phyloP scores from a whole-genome alignment of 2,329 filamentous ascomycete genomes.

The Colletotrichum sp. region DNA sequence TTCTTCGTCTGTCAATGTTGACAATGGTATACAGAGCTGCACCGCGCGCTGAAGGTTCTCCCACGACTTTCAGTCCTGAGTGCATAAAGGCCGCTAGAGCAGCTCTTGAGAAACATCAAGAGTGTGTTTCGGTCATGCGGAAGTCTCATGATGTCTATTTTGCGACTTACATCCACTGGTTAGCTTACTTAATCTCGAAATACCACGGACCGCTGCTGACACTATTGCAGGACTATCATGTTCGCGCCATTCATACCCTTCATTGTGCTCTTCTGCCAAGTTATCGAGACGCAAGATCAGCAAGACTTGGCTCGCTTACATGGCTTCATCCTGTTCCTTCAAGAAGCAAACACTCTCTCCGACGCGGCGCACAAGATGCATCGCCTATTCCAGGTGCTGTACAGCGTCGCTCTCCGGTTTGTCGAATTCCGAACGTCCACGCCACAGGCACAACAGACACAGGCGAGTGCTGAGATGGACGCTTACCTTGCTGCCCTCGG shows the following conservation, averaged over 20 bases:
- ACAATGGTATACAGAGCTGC: conserved; percentile 48
- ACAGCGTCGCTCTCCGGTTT: conserved; percentile 63
- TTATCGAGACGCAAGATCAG: conserved; percentile 49
- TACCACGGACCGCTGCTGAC: background rate
- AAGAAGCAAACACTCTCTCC: conserved; percentile 48
- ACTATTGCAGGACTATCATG: conserved; percentile 42
- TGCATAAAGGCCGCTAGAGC: conserved; percentile 47
- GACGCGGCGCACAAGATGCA: conserved; percentile 59
- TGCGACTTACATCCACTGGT: conserved; percentile 47
- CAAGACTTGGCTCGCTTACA: conserved; percentile 51
- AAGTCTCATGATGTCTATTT: conserved; percentile 41
- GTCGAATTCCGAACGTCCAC: conserved; percentile 54
- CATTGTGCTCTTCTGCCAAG: conserved; percentile 57
- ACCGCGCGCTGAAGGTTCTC: conserved; percentile 30
- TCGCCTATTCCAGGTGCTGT: conserved; percentile 63
- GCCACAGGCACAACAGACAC: conserved; percentile 33
- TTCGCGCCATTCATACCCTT: conserved; percentile 61
- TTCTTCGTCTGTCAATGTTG: conserved; percentile 44
- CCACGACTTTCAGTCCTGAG: conserved; percentile 42
- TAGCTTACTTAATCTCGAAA: conserved; percentile 1
- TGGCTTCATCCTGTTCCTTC: conserved; percentile 57
- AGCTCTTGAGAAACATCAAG: conserved; percentile 44
- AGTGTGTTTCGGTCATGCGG: conserved; percentile 42
- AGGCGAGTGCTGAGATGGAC: conserved; percentile 47
- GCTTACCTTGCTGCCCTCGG: conserved; percentile 58